Conservation (phyloP, 352 stramenopile genomes). For the Pythium aristosporum region DNA sequence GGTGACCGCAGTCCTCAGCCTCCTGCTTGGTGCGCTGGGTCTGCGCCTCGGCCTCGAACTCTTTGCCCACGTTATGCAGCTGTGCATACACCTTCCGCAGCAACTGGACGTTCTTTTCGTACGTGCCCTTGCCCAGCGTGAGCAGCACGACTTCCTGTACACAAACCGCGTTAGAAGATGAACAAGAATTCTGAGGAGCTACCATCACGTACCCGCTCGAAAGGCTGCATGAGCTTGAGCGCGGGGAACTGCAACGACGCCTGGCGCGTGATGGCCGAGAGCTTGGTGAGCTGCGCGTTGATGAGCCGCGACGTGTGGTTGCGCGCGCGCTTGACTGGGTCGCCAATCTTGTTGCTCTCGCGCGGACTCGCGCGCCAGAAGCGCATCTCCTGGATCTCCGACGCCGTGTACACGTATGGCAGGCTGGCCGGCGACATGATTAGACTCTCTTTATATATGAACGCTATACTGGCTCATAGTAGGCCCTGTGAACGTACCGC, state of each 20-base stretch:
- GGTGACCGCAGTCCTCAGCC: slow-evolving; percentile 65
- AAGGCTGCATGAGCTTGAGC: slow-evolving; percentile 74
- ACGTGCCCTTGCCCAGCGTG: slow-evolving; percentile 66
- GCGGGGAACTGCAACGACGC: slow-evolving; percentile 74
- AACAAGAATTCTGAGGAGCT: not conserved
- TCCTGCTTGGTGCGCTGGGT: slow-evolving; percentile 78
- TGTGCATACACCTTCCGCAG: slow-evolving; percentile 75
- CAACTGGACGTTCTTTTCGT: slow-evolving; percentile 73
- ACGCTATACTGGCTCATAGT: not conserved
- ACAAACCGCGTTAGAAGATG: not conserved
- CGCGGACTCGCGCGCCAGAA: slow-evolving; percentile 73
- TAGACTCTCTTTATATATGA: not conserved
- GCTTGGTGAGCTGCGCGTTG: slow-evolving; percentile 72
- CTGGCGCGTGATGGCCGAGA: slow-evolving; percentile 72
- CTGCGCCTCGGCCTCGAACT: slow-evolving; percentile 67
- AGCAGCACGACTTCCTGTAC: slow-evolving; percentile 76
- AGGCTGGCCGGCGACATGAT: slow-evolving; percentile 32
- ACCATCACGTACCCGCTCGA: slow-evolving; percentile 56
- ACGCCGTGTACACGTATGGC: slow-evolving; percentile 77
- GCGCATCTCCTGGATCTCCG: slow-evolving; percentile 86
- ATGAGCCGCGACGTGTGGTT: slow-evolving; percentile 83
- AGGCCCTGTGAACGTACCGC: slow-evolving; percentile 28
- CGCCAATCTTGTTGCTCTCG: slow-evolving; percentile 78
- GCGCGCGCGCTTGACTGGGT: slow-evolving; percentile 78
- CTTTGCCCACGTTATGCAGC: slow-evolving; percentile 77